These are phyloP conservation scores for Dactylella cylindrospora DNA, from an alignment of 2,329 filamentous ascomycete species.

Conservation along the genomic window DNA sequence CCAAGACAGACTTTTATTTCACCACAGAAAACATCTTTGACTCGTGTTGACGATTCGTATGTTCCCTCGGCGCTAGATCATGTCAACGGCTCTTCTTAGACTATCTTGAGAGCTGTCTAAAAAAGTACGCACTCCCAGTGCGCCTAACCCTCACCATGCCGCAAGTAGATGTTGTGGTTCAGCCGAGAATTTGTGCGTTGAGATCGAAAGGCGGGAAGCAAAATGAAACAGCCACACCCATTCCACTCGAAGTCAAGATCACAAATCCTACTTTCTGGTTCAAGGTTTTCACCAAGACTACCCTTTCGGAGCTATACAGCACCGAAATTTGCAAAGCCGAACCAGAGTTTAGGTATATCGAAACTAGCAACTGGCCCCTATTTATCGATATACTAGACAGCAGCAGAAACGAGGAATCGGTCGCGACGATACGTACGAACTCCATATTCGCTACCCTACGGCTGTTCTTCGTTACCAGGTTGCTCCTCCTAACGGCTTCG, in stretches of 20 bases:
- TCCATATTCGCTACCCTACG: background rate
- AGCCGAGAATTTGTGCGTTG: background rate
- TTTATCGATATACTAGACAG: slow-evolving; percentile 13
- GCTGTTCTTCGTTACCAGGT: background rate
- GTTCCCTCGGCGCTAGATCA: background rate
- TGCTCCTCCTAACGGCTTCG: background rate
- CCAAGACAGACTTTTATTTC: background rate
- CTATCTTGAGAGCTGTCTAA: slow-evolving; percentile 1
- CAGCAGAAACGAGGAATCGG: slow-evolving; percentile 6
- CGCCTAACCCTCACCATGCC: slow-evolving; percentile 1
- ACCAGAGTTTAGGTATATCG: slow-evolving; percentile 12
- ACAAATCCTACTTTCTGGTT: slow-evolving; percentile 17
- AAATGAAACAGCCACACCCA: background rate
- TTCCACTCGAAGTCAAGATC: background rate
- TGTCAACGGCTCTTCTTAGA: slow-evolving; percentile 11
- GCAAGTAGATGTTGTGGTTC: slow-evolving; percentile 3
- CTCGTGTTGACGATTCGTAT: background rate
- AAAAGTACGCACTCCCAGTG: slow-evolving; percentile 5
- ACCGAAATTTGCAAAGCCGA: background rate
- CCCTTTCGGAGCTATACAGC: slow-evolving; percentile 5
- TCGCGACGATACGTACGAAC: background rate
- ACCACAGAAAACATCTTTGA: background rate
- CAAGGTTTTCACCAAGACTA: background rate
- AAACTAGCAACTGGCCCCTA: slow-evolving; percentile 14
- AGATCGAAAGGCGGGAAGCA: background rate